Percentiles rank a stretch among this genome's conserved stretches.
These are phyloP conservation scores for Talaromyces sp. DNA, from an alignment of 2,329 filamentous ascomycete species.

Conservation along the genomic window DNA sequence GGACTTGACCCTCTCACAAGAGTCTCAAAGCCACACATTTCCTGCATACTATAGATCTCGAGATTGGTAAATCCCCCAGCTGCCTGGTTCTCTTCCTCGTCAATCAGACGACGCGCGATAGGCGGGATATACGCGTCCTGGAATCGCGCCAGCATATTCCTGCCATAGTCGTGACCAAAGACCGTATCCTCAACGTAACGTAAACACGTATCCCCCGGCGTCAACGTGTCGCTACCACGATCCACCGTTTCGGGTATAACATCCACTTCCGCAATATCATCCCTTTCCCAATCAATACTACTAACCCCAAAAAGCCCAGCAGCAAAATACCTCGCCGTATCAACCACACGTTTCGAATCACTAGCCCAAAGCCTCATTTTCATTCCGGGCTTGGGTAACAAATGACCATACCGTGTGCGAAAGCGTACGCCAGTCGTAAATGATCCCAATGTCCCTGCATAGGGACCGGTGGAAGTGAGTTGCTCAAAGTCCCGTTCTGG, in stretches of 20 bases:
- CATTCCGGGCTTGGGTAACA: slow-evolving; percentile 37
- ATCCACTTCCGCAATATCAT: slow-evolving; percentile 44
- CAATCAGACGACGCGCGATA: slow-evolving; percentile 46
- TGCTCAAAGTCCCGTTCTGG: slow-evolving; percentile 52
- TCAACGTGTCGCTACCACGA: slow-evolving; percentile 56
- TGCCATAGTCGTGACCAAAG: slow-evolving; percentile 53
- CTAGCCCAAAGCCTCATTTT: slow-evolving; percentile 54
- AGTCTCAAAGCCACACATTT: slow-evolving; percentile 61
- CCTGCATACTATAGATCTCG: slow-evolving; percentile 61
- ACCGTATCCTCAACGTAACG: slow-evolving; percentile 38
- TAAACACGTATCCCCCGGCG: slow-evolving; percentile 51
- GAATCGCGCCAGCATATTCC: slow-evolving; percentile 49
- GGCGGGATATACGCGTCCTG: slow-evolving; percentile 49
- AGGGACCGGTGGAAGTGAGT: slow-evolving; percentile 56
- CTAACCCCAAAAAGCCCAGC: slow-evolving; percentile 55
- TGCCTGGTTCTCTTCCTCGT: slow-evolving; percentile 25
- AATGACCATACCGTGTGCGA: slow-evolving; percentile 53
- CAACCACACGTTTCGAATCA: slow-evolving; percentile 54
- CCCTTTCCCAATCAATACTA: slow-evolving; percentile 38
- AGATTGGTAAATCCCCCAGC: slow-evolving; percentile 46
- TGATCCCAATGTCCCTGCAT: slow-evolving; percentile 55
- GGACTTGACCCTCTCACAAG: slow-evolving; percentile 53
- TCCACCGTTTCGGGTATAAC: slow-evolving; percentile 54
- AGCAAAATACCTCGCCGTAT: slow-evolving; percentile 57
- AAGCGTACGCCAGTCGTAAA: slow-evolving; percentile 57